Evolutionary conservation across 2,329 filamentous ascomycete genomes (phyloP), one percentile per base, ranked within the genome.

Genomic region (Clonostachys solani): DNA sequence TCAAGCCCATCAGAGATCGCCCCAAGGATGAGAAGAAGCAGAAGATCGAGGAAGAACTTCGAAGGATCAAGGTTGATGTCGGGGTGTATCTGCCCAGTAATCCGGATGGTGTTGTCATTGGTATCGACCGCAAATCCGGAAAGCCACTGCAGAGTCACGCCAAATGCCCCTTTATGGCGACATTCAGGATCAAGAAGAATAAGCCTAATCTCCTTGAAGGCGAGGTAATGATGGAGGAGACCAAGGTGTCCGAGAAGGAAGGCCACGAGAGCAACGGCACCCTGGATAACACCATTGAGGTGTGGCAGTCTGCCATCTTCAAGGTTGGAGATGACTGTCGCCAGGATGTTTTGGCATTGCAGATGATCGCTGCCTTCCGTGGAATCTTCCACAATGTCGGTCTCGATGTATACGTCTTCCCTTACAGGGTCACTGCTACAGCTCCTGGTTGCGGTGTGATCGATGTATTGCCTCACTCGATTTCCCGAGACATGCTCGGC

Each of bases 261-360:
- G 61, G 63, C 45, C 69, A 33, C 7, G 36, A 44, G 7, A 33
- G 42, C 23, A 50, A 50, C 37, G 46, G 46, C 15, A 33, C 16
- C 36, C 15, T n/a, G 36, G 36, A 71, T 46, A 81, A 79, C 57
- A 89, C 83, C 0, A 83, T 95, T 55, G 95, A 99, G 65, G 87
- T 92, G n/a, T 97, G 94, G 95, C 94, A 99, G 66, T 95, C 91
- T 3, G 94, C 92, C 48, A 99, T 99, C 61, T 99, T 99, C 83
- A 99, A 99, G 66, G 95, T 99, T 43, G 94, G 94, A 52, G 94
- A 99, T 63, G 94, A 99, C 66, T 97, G 94, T 64, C 87, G 94
- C 44, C 94, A 99, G 69, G 95, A 99, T 59, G 88, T 99, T 45
- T 77, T 99, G 50, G 94, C 94, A 3, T 74, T 99, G 51, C 94